Base-by-base conservation (phyloP, 768 basidiomycete species). In the Podaxis pistillaris region DNA sequence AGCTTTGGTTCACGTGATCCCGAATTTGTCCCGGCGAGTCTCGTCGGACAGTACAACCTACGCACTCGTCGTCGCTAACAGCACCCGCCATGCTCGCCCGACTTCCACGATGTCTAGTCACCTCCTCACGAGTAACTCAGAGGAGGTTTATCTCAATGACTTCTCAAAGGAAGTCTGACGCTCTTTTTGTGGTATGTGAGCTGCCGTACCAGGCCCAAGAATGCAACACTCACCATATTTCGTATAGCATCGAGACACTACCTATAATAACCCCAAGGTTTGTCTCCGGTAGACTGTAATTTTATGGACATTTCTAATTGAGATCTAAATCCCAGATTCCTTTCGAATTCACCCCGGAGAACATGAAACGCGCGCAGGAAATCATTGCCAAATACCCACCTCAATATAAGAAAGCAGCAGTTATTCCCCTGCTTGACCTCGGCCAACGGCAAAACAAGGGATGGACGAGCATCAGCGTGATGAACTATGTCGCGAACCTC, bases 371-470 rank as follows among this genome's bases (percentile, higher is more conserved):
- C 38, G 95, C 94, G 0, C 69, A 95, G 65, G 89, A 93, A 73
- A 91, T 98, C 77, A 93, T 98, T 74, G 82, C 91, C 46, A 88
- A 87, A 68, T 99, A 99, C 80, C 96, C 96, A 22, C 84, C 93
- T 58, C 96, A 98, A 71, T 99, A 98, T 84, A 97, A 94, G 85
- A 99, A 99, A 76, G 96, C 95, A 17, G 97, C 97, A 30, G 89
- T 94, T 68, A 98, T 99, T 72, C 97, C 97, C 52, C 83, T 99
- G 36, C 88, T 99, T 62, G 96, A 98, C 76, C 85, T 99, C 49
- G 96, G 90, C 1, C 97, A 99, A 77, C 86, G 94, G 67, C 97
- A 99, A 76, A 98, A 98, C 80, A 93, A 96, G 68, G 94, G 93
- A 68, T 99, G 94, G 93, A 98, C 96, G 26, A 94, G 91, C 73